Evolutionary conservation across 1,284 basidiomycete species (phyloP), one percentile per base, ranked within the genome.

Genomic region (Cryptococcus floricola): DNA sequence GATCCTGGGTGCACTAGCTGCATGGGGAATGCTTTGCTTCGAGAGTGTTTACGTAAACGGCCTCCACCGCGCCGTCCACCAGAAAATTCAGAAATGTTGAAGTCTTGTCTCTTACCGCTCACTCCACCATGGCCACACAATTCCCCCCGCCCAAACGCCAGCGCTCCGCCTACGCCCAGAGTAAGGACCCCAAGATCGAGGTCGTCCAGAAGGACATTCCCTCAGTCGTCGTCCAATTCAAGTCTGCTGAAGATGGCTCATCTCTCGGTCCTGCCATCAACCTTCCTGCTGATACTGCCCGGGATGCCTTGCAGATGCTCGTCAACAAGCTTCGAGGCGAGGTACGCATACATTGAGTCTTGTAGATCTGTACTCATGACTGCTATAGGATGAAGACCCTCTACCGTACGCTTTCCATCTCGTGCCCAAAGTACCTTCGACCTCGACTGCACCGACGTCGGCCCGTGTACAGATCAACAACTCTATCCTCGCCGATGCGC

Each of bases 361-460:
- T n/a, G 13, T 5, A 43, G 14, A 25, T 31, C 37, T 38, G 39
- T 54, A 37, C 52, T 51, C n/a, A 50, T 45, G 55, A 31, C 42
- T 49, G 51, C 10, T 66, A 58, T 70, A 91, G 83, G 82, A 85
- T 55, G 91, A 93, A 66, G 91, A 95, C 64, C 89, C 91, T 38
- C 84, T 91, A 19, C 91, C 92, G 7, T 96, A 91, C 70, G 81
- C 88, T 25, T 95, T 96, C 77, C 88, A 93, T 76, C 84, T 95
- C 25, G 79, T 81, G 5, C 83, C 62, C 79, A 76, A 53, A 71
- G 78, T 63, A 77, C 77, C 60, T 72, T 75, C 14, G 78, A 53
- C 62, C 14, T 59, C 62, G 37, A 50, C 61, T 16, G 54, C 60
- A 7, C 48, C 69, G 5, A 77, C 81, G 28, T 83, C 83, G 18